Percentiles rank a stretch among this genome's conserved stretches.
phyloP scores from a whole-genome alignment of 768 basidiomycete species.

The Leccinum broughii region DNA sequence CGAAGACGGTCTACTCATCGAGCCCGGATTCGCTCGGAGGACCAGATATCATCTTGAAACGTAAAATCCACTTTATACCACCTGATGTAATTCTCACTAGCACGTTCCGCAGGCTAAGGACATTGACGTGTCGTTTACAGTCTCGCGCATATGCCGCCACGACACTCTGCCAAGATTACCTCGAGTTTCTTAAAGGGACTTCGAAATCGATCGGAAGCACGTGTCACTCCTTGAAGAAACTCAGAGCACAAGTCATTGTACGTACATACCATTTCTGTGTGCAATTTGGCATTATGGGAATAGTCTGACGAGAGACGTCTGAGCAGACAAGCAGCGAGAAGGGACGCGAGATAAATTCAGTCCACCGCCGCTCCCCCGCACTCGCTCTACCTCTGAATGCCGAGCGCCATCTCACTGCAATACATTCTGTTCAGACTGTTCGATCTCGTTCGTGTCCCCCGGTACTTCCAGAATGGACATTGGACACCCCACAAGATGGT shows the following conservation, averaged over 20 bases:
- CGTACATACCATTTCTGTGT: not conserved
- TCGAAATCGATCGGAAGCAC: not conserved
- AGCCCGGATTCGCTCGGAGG: not conserved
- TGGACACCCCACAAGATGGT: not conserved
- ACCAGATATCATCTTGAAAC: not conserved
- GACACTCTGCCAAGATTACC: not conserved
- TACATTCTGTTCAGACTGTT: not conserved
- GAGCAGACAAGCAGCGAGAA: slow-evolving; percentile 1
- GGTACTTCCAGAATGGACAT: not conserved
- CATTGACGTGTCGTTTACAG: not conserved
- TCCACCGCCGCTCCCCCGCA: too few relatives aligned
- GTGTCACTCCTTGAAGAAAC: not conserved
- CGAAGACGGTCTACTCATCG: slow-evolving; percentile 10
- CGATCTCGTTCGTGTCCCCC: slow-evolving; percentile 12
- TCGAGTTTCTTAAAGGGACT: slow-evolving; percentile 1
- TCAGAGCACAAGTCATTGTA: slow-evolving; percentile 7
- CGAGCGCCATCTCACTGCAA: not conserved
- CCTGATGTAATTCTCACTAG: not conserved
- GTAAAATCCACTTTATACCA: not conserved
- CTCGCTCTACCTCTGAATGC: not conserved
- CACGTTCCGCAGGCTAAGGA: not conserved
- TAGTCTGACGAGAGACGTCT: not conserved
- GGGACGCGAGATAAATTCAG: not conserved
- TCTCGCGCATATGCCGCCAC: not conserved
- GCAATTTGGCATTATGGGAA: not conserved